A percentile compares a stretch with the other conserved stretches of the same genome.
phyloP scores from a whole-genome alignment of 1,139 yeast genomes.

The Magnusiomyces paraingens region DNA sequence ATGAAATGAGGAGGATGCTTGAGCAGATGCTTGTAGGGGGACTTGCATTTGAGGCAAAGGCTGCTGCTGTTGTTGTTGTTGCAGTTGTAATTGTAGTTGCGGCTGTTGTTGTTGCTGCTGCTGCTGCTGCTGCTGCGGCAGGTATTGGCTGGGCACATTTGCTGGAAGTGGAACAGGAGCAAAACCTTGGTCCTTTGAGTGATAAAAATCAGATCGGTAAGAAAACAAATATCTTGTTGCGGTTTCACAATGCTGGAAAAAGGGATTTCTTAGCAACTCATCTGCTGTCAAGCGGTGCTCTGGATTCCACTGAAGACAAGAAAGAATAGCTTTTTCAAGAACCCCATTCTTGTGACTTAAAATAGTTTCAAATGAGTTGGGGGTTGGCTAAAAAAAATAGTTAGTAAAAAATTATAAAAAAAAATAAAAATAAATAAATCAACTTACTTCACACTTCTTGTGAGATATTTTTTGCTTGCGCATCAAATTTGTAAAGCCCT shows the following conservation, averaged over 20 bases:
- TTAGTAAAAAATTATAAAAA: neutral
- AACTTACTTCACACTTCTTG: conserved; percentile 7
- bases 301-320: conserved; percentile 48
- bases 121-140: too few relatives aligned
- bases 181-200: too few relatives aligned
- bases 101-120: too few relatives aligned
- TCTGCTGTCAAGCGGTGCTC: conserved; percentile 55
- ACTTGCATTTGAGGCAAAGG: too few relatives aligned
- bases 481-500: conserved; percentile 14
- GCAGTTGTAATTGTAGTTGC: too few relatives aligned
- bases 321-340: conserved; percentile 18
- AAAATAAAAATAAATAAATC: neutral
- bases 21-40: too few relatives aligned
- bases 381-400: neutral
- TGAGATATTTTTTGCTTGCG: neutral
- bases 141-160: too few relatives aligned
- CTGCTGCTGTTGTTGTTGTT: too few relatives aligned
- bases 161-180: too few relatives aligned
- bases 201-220: neutral
- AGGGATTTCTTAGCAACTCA: conserved; percentile 59
- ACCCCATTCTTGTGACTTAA: conserved; percentile 3
- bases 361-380: conserved; percentile 6
- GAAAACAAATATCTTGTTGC: neutral
- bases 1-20: too few relatives aligned
- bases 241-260: conserved; percentile 34